Conservation (phyloP, 2,329 filamentous ascomycete species). For the Fusarium luffae region DNA sequence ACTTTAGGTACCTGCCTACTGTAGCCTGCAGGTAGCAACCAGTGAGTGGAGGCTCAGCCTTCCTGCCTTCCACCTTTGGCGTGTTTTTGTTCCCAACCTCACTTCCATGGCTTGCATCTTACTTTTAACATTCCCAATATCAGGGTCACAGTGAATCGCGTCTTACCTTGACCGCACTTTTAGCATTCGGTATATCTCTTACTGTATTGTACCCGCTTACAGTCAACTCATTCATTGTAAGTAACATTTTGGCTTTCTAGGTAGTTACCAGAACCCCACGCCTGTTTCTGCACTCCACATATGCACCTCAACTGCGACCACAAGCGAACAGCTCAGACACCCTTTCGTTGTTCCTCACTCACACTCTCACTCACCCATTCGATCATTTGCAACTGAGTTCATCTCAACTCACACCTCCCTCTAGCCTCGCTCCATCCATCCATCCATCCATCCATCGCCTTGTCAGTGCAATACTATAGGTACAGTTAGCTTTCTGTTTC, state of each 20-base stretch:
- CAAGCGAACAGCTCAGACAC: constrained; percentile 50
- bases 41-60: constrained; percentile 21
- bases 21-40: background rate
- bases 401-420: constrained; percentile 26
- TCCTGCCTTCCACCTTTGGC: constrained; percentile 7
- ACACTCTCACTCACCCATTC: constrained; percentile 12
- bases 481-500: constrained; percentile 13
- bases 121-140: constrained; percentile 17
- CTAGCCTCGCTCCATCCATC: constrained; percentile 13
- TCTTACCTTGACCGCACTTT: constrained; percentile 31
- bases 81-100: constrained; percentile 6
- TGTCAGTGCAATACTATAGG: background rate
- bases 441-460: background rate
- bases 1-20: background rate
- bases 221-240: constrained; percentile 22
- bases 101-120: constrained; percentile 8
- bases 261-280: constrained; percentile 55
- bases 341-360: constrained; percentile 35
- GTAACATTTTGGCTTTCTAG: constrained; percentile 12
- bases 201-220: background rate
- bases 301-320: constrained; percentile 46
- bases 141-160: constrained; percentile 10
- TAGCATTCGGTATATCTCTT: background rate
- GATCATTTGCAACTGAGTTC: constrained; percentile 16
- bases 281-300: constrained; percentile 45